phyloP scores from a whole-genome alignment of 2,329 filamentous ascomycete genomes.

The Alternaria ventricosa region DNA sequence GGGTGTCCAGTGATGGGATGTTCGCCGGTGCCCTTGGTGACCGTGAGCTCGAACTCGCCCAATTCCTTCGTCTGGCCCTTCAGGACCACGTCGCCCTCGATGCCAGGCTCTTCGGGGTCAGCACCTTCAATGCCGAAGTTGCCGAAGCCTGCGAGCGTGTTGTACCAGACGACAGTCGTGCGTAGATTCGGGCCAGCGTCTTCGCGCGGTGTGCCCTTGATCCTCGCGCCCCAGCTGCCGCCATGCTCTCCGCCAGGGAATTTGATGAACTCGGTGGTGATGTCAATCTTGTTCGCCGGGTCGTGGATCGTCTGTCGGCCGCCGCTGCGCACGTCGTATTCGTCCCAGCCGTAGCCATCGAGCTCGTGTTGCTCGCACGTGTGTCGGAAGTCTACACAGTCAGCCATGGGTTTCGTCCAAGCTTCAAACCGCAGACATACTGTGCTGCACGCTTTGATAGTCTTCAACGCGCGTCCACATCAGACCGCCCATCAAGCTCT shows the following conservation, averaged over 20 bases:
- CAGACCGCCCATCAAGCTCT: slow-evolving; percentile 81
- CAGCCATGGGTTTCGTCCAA: slow-evolving; percentile 11
- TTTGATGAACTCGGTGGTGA: slow-evolving; percentile 94
- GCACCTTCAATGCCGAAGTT: slow-evolving; percentile 68
- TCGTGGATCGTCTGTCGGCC: slow-evolving; percentile 92
- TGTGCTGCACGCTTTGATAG: slow-evolving; percentile 75
- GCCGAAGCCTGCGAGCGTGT: slow-evolving; percentile 77
- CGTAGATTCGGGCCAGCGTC: slow-evolving; percentile 71
- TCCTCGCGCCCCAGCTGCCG: slow-evolving; percentile 88
- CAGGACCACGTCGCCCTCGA: slow-evolving; percentile 69
- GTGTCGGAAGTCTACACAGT: slow-evolving; percentile 75
- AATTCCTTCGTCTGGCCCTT: slow-evolving; percentile 73
- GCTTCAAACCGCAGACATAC: slow-evolving; percentile 58
- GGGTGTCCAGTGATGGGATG: slow-evolving; percentile 65
- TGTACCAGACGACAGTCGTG: slow-evolving; percentile 82
- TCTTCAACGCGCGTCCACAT: slow-evolving; percentile 89
- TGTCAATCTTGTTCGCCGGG: slow-evolving; percentile 82
- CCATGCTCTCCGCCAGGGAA: slow-evolving; percentile 83
- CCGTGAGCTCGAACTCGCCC: slow-evolving; percentile 78
- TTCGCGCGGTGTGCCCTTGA: slow-evolving; percentile 79
- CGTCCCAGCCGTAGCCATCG: slow-evolving; percentile 96
- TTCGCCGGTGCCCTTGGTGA: slow-evolving; percentile 75
- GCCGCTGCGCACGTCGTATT: slow-evolving; percentile 88
- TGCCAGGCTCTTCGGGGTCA: slow-evolving; percentile 52
- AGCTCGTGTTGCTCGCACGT: slow-evolving; percentile 98